Evolutionary conservation across 768 basidiomycete genomes (phyloP).

Genomic region (Hirschioporus abietinus): DNA sequence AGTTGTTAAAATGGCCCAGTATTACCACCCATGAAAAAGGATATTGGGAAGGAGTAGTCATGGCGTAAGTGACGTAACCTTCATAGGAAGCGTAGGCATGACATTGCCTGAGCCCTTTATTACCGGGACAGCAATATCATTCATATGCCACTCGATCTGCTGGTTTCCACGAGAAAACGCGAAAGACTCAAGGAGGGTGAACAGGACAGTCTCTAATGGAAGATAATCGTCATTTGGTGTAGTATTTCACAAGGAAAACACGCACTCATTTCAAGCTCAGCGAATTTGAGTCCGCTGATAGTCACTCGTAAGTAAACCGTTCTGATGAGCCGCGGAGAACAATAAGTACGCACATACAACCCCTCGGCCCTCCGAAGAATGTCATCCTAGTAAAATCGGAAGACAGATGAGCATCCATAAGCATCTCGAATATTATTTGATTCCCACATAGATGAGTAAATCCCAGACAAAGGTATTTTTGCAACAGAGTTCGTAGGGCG

Average conservation of each 20-base stretch:
- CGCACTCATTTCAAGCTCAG: slow-evolving; percentile 53
- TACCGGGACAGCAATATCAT: slow-evolving; percentile 19
- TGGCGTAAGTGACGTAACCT: not conserved
- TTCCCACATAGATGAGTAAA: not conserved
- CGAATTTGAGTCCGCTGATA: slow-evolving; percentile 44
- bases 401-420: not conserved
- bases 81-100: not conserved
- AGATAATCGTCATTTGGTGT: not conserved
- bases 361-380: slow-evolving; percentile 23
- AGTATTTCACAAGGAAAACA: not conserved
- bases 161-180: slow-evolving; percentile 23
- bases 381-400: slow-evolving; percentile 21
- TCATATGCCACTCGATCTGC: slow-evolving; percentile 29
- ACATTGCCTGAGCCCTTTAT: slow-evolving; percentile 12
- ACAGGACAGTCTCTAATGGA: slow-evolving; percentile 26
- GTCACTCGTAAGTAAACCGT: not conserved
- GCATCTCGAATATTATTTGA: not conserved
- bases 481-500: not conserved
- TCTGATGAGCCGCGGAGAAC: not conserved
- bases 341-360: slow-evolving; percentile 21
- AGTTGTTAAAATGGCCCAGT: no score
- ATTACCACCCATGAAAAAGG: no score
- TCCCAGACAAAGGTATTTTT: not conserved
- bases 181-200: slow-evolving; percentile 23
- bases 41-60: not conserved